Percentiles rank a stretch among this genome's conserved stretches.
Conservation (phyloP, 2,329 filamentous ascomycete species). For the Nannizziopsis barbatae region DNA sequence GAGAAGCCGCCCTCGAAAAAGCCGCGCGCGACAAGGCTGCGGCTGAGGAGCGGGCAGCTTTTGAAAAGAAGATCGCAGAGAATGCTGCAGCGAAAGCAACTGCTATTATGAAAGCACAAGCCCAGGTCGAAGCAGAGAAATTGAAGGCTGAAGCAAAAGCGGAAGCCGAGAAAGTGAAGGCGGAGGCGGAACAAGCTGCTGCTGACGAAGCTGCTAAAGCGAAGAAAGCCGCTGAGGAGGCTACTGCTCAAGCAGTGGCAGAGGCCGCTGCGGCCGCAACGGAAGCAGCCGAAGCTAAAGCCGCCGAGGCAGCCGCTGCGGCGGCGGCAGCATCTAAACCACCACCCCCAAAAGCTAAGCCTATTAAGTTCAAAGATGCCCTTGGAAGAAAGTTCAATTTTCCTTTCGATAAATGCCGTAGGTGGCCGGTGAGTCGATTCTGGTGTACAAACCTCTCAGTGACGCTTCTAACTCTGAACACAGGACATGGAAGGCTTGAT, state of each 20-base stretch:
- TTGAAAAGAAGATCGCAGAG: conserved; percentile 33
- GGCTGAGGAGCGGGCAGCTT: conserved; percentile 28
- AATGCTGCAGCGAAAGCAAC: conserved; percentile 29
- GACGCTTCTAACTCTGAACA: conserved; percentile 14
- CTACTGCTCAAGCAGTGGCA: conserved; percentile 27
- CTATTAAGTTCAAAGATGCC: conserved; percentile 83
- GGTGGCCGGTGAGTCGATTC: conserved; percentile 57
- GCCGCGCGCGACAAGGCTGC: conserved; percentile 37
- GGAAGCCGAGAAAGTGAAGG: conserved; percentile 39
- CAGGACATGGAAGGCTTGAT: conserved; percentile 81
- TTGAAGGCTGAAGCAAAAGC: conserved; percentile 40
- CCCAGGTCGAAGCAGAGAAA: conserved; percentile 39
- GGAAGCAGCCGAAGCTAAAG: conserved; percentile 25
- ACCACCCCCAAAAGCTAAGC: conserved; percentile 53
- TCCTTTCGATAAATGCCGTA: conserved; percentile 73
- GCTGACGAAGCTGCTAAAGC: conserved; percentile 32
- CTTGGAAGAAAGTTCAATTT: conserved; percentile 88
- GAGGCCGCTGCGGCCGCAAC: conserved; percentile 26
- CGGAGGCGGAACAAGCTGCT: conserved; percentile 29
- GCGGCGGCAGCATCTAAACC: conserved; percentile 24
- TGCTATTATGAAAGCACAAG: conserved; percentile 30
- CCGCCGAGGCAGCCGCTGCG: conserved; percentile 24
- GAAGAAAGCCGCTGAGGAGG: conserved; percentile 29
- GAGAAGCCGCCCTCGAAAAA: conserved; percentile 40
- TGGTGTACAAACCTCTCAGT: conserved; percentile 15